Evolutionary conservation across 352 stramenopile species (phyloP).

Genomic region (Blastocystis sp.): DNA sequence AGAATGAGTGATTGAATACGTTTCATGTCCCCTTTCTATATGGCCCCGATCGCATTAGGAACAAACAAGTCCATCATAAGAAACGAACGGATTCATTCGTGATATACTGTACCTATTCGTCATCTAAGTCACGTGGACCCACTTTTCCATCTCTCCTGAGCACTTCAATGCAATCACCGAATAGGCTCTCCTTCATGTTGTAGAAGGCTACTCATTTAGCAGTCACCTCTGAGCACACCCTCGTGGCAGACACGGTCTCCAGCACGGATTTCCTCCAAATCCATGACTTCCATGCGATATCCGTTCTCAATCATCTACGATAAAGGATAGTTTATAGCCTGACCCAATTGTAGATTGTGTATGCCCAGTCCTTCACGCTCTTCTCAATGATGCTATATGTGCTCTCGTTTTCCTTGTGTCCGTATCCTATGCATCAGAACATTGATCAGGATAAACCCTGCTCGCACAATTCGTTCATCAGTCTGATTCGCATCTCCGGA

Average conservation of each 20-base stretch:
- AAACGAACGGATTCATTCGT: slow-evolving; percentile 53
- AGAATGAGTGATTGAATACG: background rate
- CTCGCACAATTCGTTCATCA: slow-evolving; percentile 46
- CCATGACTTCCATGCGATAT: slow-evolving; percentile 63
- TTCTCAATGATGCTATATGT: slow-evolving; percentile 49
- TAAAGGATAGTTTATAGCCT: background rate
- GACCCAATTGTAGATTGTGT: slow-evolving; percentile 58
- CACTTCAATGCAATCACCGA: slow-evolving; percentile 43
- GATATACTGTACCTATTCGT: slow-evolving; percentile 27
- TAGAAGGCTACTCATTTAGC: slow-evolving; percentile 45
- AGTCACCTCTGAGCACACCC: background rate
- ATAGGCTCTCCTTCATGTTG: slow-evolving; percentile 50
- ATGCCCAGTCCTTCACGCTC: slow-evolving; percentile 65
- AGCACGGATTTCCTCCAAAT: slow-evolving; percentile 42
- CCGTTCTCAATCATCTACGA: slow-evolving; percentile 48
- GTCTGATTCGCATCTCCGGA: slow-evolving; percentile 2
- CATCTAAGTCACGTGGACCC: background rate
- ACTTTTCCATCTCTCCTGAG: slow-evolving; percentile 53
- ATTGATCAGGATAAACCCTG: background rate
- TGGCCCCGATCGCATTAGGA: background rate
- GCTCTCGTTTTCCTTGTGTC: background rate
- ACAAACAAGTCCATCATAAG: slow-evolving; percentile 33
- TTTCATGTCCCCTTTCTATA: background rate
- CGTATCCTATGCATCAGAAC: background rate
- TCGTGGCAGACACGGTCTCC: slow-evolving; percentile 51